A percentile compares a stretch with the other conserved stretches of the same genome.
Conservation (phyloP, 495 filamentous ascomycete genomes). For the Talaromyces wortmannii region DNA sequence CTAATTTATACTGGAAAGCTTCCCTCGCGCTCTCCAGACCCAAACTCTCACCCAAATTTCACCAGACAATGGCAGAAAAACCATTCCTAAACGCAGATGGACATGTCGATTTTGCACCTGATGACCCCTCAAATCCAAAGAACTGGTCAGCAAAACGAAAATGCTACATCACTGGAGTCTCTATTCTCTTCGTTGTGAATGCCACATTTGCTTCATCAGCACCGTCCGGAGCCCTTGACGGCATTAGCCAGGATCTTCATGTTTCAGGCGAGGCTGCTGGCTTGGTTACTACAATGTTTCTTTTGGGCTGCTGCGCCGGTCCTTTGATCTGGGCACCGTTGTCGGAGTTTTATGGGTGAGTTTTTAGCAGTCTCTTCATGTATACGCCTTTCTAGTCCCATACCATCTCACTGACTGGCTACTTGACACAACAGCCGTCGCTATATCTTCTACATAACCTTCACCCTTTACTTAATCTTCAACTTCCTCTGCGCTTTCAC, state of each 20-base stretch:
- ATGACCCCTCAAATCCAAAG: neutral
- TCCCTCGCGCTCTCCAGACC: neutral
- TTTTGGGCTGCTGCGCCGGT: conserved; percentile 47
- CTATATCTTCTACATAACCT: conserved; percentile 34
- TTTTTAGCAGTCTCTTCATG: neutral
- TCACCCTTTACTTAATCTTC: conserved; percentile 33
- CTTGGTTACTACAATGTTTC: conserved; percentile 49
- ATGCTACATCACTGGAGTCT: neutral
- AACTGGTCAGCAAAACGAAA: neutral
- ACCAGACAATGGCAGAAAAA: neutral
- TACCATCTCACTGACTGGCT: neutral
- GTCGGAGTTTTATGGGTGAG: conserved; percentile 65
- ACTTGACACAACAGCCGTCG: conserved; percentile 16
- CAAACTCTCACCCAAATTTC: neutral
- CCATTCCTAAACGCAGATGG: neutral
- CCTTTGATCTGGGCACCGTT: conserved; percentile 59
- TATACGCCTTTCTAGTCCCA: neutral
- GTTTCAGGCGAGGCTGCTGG: conserved; percentile 42
- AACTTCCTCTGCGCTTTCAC: conserved; percentile 42
- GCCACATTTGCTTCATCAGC: neutral
- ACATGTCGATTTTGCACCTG: neutral
- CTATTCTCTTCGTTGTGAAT: neutral
- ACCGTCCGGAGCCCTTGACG: conserved; percentile 32
- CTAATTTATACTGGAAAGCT: neutral
- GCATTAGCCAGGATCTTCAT: conserved; percentile 35